Percentiles rank a stretch among this genome's conserved stretches.
Evolutionary conservation across 1,284 basidiomycete species (phyloP).

Genomic region (Apiotrichum akiyoshidainum): DNA sequence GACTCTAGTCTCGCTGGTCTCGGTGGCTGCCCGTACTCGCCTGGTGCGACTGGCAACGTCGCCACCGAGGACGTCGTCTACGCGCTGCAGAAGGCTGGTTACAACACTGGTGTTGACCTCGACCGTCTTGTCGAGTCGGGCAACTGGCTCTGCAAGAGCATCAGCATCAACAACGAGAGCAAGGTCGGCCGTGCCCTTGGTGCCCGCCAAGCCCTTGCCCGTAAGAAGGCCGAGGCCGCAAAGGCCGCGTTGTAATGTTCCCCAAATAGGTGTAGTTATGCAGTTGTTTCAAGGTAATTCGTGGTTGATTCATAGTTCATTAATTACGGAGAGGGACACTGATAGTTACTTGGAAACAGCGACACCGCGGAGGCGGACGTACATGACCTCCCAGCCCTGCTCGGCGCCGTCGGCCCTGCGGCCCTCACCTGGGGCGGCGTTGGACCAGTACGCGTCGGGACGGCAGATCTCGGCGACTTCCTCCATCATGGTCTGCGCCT

Average conservation of each 20-base stretch:
- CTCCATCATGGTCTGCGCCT: conserved; percentile 61
- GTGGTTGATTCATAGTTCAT: neutral
- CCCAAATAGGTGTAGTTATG: neutral
- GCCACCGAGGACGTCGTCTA: conserved; percentile 88
- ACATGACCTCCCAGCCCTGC: conserved; percentile 68
- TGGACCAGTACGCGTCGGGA: conserved; percentile 56
- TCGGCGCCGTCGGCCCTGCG: conserved; percentile 19
- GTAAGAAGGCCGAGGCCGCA: neutral
- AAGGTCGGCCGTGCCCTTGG: conserved; percentile 74
- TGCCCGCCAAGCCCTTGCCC: conserved; percentile 49
- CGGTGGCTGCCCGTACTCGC: conserved; percentile 92
- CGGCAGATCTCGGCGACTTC: conserved; percentile 62
- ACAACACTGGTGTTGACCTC: conserved; percentile 65
- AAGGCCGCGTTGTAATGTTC: neutral
- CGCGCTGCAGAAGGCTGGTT: conserved; percentile 68
- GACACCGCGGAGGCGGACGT: conserved; percentile 63
- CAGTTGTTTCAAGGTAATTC: neutral
- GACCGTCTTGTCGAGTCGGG: conserved; percentile 69
- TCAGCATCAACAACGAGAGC: conserved; percentile 69
- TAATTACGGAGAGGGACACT: no score
- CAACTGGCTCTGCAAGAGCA: conserved; percentile 69
- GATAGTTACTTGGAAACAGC: conserved; percentile 22
- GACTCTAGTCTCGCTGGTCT: conserved; percentile 73
- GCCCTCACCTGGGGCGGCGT: conserved; percentile 29
- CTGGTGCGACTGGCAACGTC: conserved; percentile 90